These are phyloP conservation scores for Calycina herbarum DNA, from an alignment of 2,329 filamentous ascomycete genomes.

Conservation along the genomic window DNA sequence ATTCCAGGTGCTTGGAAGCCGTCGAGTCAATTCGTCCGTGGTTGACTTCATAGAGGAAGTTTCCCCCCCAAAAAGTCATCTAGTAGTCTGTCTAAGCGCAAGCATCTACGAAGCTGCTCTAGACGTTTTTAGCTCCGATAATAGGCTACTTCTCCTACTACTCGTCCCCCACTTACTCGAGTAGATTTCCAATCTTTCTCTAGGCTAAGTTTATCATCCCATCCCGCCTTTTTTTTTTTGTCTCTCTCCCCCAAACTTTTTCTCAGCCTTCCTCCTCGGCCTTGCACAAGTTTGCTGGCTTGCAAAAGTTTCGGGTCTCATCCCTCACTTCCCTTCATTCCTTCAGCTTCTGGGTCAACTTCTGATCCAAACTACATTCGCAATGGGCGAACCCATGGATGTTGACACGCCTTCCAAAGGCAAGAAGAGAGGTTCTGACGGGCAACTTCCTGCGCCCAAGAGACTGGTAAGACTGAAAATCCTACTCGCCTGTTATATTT, in stretches of 20 bases:
- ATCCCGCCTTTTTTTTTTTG: background rate
- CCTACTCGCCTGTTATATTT: background rate
- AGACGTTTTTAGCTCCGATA: background rate
- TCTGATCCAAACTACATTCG: constrained; percentile 5
- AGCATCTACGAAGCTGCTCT: background rate
- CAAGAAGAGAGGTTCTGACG: constrained; percentile 34
- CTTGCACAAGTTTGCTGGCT: constrained; percentile 5
- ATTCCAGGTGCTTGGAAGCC: background rate
- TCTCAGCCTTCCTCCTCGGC: constrained; percentile 1
- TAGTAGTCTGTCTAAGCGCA: background rate
- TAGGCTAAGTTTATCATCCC: background rate
- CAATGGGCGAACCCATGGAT: constrained; percentile 33
- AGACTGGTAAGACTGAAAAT: constrained; percentile 20
- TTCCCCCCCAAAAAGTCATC: background rate
- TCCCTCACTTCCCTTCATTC: constrained; percentile 6
- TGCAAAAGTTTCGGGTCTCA: constrained; percentile 5
- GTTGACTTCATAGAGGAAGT: background rate
- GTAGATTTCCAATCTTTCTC: background rate
- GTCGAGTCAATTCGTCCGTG: background rate
- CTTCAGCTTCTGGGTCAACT: background rate
- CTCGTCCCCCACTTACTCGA: background rate
- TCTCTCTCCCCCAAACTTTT: background rate
- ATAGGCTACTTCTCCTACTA: background rate
- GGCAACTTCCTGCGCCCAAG: constrained; percentile 25
- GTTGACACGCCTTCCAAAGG: constrained; percentile 25